Percentiles rank a stretch among this genome's conserved stretches.
Conservation (phyloP, 768 basidiomycete species). For the Suillus alpinus region DNA sequence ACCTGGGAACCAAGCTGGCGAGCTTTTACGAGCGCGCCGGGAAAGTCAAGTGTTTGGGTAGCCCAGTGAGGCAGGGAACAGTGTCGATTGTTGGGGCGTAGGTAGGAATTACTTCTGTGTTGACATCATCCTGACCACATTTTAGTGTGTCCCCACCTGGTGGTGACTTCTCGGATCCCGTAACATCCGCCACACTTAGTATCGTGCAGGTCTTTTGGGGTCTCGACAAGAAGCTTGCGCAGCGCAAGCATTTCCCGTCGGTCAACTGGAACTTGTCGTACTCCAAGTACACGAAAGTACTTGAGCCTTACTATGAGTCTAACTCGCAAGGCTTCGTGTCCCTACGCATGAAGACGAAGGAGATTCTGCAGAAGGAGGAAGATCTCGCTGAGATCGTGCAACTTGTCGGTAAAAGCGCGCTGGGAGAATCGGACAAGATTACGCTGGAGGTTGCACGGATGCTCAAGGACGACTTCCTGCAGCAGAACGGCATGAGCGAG, state of each 20-base stretch:
- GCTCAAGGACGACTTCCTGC: constrained; percentile 96
- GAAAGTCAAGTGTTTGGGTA: constrained; percentile 90
- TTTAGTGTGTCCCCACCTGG: constrained; percentile 94
- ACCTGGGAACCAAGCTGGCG: constrained; percentile 92
- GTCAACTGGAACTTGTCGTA: constrained; percentile 99
- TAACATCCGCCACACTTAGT: constrained; percentile 94
- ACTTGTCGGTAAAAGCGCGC: constrained; percentile 96
- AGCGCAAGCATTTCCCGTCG: constrained; percentile 99
- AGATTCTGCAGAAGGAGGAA: constrained; percentile 97
- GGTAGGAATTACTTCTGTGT: constrained; percentile 35
- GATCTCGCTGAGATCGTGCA: constrained; percentile 99
- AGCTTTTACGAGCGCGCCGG: constrained; percentile 99
- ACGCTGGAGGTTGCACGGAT: constrained; percentile 95
- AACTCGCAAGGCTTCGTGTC: constrained; percentile 95
- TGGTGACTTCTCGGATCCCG: constrained; percentile 99
- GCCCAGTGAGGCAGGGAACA: constrained; percentile 83
- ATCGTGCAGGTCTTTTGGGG: constrained; percentile 99
- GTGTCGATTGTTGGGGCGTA: constrained; percentile 99
- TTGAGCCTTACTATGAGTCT: constrained; percentile 89
- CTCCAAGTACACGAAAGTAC: constrained; percentile 94
- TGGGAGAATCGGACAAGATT: constrained; percentile 97
- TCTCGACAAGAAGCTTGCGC: constrained; percentile 97
- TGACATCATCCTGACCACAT: constrained; percentile 9
- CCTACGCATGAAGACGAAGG: constrained; percentile 87
- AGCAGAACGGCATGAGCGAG: constrained; percentile 98